These are phyloP conservation scores for Aureobasidium zeae DNA, from an alignment of 2,329 filamentous ascomycete genomes.

Conservation along the genomic window DNA sequence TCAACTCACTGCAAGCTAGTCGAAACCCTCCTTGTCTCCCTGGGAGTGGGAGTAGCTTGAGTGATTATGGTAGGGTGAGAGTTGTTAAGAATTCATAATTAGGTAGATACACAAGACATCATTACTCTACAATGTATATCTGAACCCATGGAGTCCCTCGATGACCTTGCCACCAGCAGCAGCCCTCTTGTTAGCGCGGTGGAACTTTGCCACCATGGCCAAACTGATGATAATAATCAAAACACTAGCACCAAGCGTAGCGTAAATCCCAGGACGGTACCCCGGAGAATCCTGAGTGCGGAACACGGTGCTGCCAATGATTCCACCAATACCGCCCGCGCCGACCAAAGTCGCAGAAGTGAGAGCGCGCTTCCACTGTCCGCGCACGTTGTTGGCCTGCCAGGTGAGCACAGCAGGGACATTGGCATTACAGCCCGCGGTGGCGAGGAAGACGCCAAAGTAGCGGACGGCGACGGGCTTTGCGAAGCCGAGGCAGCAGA, in stretches of 20 bases:
- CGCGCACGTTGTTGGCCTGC: slow-evolving; percentile 80
- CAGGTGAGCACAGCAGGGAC: slow-evolving; percentile 66
- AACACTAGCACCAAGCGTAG: slow-evolving; percentile 24
- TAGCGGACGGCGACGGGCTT: slow-evolving; percentile 24
- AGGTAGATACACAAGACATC: too few species aligned
- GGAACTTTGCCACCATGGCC: slow-evolving; percentile 27
- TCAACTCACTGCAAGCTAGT: too few species aligned
- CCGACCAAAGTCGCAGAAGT: slow-evolving; percentile 67
- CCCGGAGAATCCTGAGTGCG: slow-evolving; percentile 26
- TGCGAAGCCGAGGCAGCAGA: slow-evolving; percentile 28
- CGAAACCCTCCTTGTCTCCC: too few species aligned
- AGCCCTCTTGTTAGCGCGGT: slow-evolving; percentile 28
- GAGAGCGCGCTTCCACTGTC: slow-evolving; percentile 81
- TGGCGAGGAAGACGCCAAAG: slow-evolving; percentile 31
- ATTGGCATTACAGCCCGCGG: slow-evolving; percentile 43
- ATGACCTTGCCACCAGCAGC: slow-evolving; percentile 29
- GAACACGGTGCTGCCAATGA: slow-evolving; percentile 35
- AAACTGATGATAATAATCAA: slow-evolving; percentile 25
- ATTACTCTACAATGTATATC: slow-evolving; percentile 27
- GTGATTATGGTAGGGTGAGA: background rate
- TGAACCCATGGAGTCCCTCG: slow-evolving; percentile 28
- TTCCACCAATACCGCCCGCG: slow-evolving; percentile 69
- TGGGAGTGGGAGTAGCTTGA: too few species aligned
- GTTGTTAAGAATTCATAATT: background rate
- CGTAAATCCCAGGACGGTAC: slow-evolving; percentile 28